Evolutionary conservation across 306 rosid genomes (phyloP).

Genomic region (Lathyrus sativus): DNA sequence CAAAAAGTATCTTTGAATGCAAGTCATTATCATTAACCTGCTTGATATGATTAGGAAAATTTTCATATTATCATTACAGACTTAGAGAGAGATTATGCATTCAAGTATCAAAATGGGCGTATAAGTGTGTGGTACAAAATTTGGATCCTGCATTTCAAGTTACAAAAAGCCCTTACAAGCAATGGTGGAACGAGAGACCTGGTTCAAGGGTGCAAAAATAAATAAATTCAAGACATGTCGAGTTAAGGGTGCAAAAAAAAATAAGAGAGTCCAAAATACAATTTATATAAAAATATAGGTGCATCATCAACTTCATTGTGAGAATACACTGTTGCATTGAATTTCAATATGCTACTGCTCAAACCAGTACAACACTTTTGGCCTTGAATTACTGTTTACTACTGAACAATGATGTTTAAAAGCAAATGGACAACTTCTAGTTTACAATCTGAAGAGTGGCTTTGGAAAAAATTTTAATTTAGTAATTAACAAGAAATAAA

Average conservation of each 20-base stretch:
- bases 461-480: background rate
- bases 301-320: slow-evolving; percentile 6
- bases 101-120: slow-evolving; percentile 3
- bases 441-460: background rate
- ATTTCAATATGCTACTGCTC: slow-evolving; percentile 31
- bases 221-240: too few species aligned
- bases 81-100: slow-evolving; percentile 5
- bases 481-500: background rate
- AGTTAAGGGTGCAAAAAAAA: too few species aligned
- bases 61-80: background rate
- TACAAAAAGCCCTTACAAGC: background rate
- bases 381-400: slow-evolving; percentile 19
- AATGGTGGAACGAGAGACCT: too few species aligned
- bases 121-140: background rate
- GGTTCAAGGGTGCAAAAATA: too few species aligned
- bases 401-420: slow-evolving; percentile 5
- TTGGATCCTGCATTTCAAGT: slow-evolving; percentile 17
- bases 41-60: background rate
- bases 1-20: slow-evolving; percentile 3
- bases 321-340: slow-evolving; percentile 12
- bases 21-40: background rate
- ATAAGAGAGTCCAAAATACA: too few species aligned
- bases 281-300: too few species aligned
- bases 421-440: slow-evolving; percentile 26
- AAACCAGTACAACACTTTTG: slow-evolving; percentile 7